Evolutionary conservation across 1,284 basidiomycete species (phyloP).

Genomic region (Thecaphora thlaspeos): DNA sequence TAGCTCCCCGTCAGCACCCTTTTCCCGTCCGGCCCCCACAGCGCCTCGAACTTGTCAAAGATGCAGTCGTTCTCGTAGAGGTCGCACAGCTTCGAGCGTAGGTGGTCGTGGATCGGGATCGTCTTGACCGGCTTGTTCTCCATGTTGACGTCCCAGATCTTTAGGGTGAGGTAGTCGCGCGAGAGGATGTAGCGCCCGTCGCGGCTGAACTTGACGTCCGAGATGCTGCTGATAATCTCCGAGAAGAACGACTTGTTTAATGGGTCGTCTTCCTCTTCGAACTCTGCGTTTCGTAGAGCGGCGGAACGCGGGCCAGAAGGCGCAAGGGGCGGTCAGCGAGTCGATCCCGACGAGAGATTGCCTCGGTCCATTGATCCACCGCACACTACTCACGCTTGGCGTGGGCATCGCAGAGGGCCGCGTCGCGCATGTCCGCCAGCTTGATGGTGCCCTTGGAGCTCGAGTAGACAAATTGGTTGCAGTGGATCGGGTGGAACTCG

Average conservation of each 20-base stretch:
- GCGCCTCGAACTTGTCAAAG: conserved; percentile 89
- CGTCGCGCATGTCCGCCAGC: conserved; percentile 99
- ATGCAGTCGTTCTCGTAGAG: conserved; percentile 99
- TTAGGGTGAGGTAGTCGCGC: conserved; percentile 93
- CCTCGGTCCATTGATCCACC: too few species aligned
- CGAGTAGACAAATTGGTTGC: conserved; percentile 99
- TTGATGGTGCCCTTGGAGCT: conserved; percentile 99
- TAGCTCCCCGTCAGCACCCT: conserved; percentile 79
- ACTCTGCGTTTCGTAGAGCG: conserved; percentile 10
- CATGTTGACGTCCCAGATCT: conserved; percentile 99
- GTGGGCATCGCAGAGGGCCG: conserved; percentile 91
- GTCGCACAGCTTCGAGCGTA: conserved; percentile 95
- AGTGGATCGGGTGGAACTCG: conserved; percentile 95
- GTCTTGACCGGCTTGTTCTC: conserved; percentile 94
- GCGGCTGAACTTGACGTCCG: conserved; percentile 97
- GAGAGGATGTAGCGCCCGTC: conserved; percentile 97
- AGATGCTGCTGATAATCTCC: conserved; percentile 99
- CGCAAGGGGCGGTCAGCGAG: too few species aligned
- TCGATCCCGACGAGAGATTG: too few species aligned
- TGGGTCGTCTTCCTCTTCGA: conserved; percentile 88
- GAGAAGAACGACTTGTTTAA: conserved; percentile 98
- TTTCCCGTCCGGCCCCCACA: conserved; percentile 54
- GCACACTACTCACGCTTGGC: conserved; percentile 90
- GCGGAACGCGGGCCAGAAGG: too few species aligned
- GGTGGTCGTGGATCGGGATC: conserved; percentile 97